Base-by-base conservation (phyloP, 805 yeast species). In the Schwanniomyces polymorphus region DNA sequence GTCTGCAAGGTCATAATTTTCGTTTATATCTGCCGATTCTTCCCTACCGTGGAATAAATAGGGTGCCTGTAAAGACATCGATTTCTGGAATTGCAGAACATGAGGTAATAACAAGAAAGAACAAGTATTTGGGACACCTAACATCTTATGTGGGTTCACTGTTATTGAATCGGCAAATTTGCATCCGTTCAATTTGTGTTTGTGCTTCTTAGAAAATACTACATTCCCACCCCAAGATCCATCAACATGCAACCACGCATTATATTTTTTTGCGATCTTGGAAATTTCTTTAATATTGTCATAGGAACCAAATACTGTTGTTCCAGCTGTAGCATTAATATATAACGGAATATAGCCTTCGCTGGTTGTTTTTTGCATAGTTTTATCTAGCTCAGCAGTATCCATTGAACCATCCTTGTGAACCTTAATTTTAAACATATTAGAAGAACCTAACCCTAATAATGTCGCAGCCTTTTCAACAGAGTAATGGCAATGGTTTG, bases 201-300 rank as follows among this genome's bases (percentile, higher is more conserved):
- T 63, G 45, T 81, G 79, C 9, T 53, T 68, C 0, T 63, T 55
- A 37, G 89, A 82, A 68, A 88, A 89, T 0, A 87, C 75, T 8
- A 86, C 84, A 56, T 89, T 89, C 7, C 92, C 96, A 28, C 96
- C 96, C 96, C 95, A 88, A 6, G 94, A 86, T 1, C 94, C 96
- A 65, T 88, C 96, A 35, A 88, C 79, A 63, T 88, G 96, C 60
- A 86, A 78, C 92, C 95, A 89, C 7, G 81, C 43, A n/a, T 74
- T 63, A 63, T 83, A 60, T 47, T 72, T 71, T 46, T 78, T 69
- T 12, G 91, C 81, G 2, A 88, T 61, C 1, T 48, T 58, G 1
- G 83, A 64, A 29, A 89, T 81, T 37, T 76, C 78, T 23, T 59
- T 72, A 55, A 88, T 75, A 17, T 85, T 82, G 58, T 88, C 96